These are phyloP conservation scores for Hygrophorus russula DNA, from an alignment of 768 basidiomycete genomes.

Conservation along the genomic window DNA sequence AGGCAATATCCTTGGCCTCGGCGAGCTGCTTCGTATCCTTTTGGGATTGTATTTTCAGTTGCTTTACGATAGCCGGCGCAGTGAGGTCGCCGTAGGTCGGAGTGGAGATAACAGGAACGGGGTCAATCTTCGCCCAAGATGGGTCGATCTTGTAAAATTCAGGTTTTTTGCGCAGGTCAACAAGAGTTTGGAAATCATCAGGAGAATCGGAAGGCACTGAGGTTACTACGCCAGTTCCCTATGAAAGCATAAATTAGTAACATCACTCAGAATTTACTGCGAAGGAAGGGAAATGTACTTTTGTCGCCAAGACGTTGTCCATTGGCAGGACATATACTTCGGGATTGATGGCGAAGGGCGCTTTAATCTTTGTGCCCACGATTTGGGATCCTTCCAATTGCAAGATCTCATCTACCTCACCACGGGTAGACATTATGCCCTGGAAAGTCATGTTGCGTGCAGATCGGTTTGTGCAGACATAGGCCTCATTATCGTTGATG, in stretches of 20 bases:
- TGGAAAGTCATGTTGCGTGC: constrained; percentile 99
- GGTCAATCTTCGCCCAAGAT: constrained; percentile 75
- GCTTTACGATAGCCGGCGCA: constrained; percentile 72
- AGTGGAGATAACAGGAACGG: constrained; percentile 80
- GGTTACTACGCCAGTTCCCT: constrained; percentile 97
- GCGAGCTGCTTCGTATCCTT: constrained; percentile 89
- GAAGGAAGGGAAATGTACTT: constrained; percentile 29
- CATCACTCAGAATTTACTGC: not conserved
- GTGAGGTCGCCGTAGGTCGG: constrained; percentile 89
- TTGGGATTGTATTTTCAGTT: constrained; percentile 91
- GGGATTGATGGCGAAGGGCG: constrained; percentile 70
- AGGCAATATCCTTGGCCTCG: constrained; percentile 95
- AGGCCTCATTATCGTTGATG: constrained; percentile 79
- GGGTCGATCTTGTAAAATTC: constrained; percentile 94
- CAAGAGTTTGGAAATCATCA: constrained; percentile 85
- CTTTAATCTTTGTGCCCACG: constrained; percentile 83
- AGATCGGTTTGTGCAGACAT: constrained; percentile 78
- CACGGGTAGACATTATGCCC: constrained; percentile 64
- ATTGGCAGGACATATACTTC: constrained; percentile 97
- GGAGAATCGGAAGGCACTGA: constrained; percentile 98
- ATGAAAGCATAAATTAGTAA: not conserved
- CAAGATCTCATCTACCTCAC: constrained; percentile 58
- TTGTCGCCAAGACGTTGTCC: constrained; percentile 94
- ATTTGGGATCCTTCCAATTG: constrained; percentile 74
- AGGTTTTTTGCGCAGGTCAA: constrained; percentile 90